Conservation (phyloP, 2,329 filamentous ascomycete species). For the Drechslerella dactyloides region DNA sequence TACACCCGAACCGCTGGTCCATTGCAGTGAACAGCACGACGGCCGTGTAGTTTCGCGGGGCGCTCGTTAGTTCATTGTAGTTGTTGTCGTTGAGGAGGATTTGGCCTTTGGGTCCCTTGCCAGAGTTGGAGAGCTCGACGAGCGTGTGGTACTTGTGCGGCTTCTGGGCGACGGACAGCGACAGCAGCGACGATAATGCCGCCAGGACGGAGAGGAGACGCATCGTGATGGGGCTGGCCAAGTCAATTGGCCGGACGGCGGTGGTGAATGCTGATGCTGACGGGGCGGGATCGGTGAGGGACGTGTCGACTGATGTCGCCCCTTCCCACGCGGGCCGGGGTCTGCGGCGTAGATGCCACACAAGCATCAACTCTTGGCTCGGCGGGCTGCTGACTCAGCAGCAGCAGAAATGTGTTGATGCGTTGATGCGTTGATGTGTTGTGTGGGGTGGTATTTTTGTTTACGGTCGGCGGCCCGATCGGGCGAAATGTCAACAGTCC, state of each 20-base stretch:
- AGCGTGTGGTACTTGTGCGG: constrained; percentile 52
- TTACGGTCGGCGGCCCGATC: constrained; percentile 40
- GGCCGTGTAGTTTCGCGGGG: constrained; percentile 82
- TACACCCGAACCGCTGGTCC: constrained; percentile 81
- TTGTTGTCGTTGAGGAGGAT: constrained; percentile 73
- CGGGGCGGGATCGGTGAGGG: constrained; percentile 3
- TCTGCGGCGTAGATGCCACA: constrained; percentile 46
- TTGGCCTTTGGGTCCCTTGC: constrained; percentile 52
- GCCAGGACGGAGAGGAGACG: constrained; percentile 43
- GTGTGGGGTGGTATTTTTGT: constrained; percentile 43
- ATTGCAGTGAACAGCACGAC: constrained; percentile 85
- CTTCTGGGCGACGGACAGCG: constrained; percentile 41
- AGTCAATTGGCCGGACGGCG: constrained; percentile 42
- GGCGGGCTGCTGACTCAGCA: constrained; percentile 29
- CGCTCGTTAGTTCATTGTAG: constrained; percentile 76
- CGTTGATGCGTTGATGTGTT: constrained; percentile 10
- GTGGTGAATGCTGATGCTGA: constrained; percentile 19
- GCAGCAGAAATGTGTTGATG: constrained; percentile 2
- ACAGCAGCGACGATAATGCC: constrained; percentile 39
- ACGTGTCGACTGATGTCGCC: constrained; percentile 44
- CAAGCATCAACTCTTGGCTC: constrained; percentile 22
- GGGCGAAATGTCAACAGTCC: constrained; percentile 42
- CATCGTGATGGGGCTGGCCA: constrained; percentile 36
- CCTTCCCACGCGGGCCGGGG: constrained; percentile 6
- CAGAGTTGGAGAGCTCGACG: constrained; percentile 24